Base-by-base conservation (phyloP, 2,329 filamentous ascomycete genomes). In the Alternaria incomplexa region DNA sequence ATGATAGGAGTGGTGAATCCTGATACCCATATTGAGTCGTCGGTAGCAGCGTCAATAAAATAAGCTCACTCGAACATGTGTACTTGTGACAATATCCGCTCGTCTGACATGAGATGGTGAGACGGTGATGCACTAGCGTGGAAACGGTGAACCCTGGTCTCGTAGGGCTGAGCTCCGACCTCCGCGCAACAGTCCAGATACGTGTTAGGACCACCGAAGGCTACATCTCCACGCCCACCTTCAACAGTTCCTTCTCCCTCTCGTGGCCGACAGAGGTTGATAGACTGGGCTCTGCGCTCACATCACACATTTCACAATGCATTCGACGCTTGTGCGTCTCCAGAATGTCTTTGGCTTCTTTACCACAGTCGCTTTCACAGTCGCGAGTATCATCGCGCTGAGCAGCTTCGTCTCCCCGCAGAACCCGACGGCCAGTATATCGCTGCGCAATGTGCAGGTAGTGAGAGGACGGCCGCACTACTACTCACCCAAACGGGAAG, bases 301-400 rank as follows among this genome's bases (percentile, higher is more conserved):
- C 40, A 47, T 3, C 15, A 47, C 6, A 25, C 17, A 36, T 43
- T 28, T 28, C 32, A 56, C 50, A 40, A 98, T 99, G 96, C 91
- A 97, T 82, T 96, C 93, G 77, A 88, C 91, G 50, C 82, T 97
- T 52, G 93, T 92, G 66, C 92, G 96, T 71, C 81, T 91, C 70
- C 96, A 99, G 82, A 95, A 93, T 83, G 90, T 93, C 80, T 99
- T 99, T 80, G 93, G 96, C 81, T 97, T 97, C 88, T 97, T 98
- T 86, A 98, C 96, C 17, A 96, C 93, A 25, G 93, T 97, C 67
- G 91, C 91, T 61, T 96, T 97, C 77, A 88, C 88, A 61, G 87
- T 97, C 58, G 94, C 89, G 56, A 88, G 87, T 58, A 83, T 96
- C 62, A 92, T 97, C 72, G 94, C 95, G 51, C 84, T 91, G 54